Percentiles rank a stretch among this genome's conserved stretches.
These are phyloP conservation scores for Quaeritorhiza haematococci DNA, from an alignment of 371 early-diverging fungal species.

Conservation along the genomic window DNA sequence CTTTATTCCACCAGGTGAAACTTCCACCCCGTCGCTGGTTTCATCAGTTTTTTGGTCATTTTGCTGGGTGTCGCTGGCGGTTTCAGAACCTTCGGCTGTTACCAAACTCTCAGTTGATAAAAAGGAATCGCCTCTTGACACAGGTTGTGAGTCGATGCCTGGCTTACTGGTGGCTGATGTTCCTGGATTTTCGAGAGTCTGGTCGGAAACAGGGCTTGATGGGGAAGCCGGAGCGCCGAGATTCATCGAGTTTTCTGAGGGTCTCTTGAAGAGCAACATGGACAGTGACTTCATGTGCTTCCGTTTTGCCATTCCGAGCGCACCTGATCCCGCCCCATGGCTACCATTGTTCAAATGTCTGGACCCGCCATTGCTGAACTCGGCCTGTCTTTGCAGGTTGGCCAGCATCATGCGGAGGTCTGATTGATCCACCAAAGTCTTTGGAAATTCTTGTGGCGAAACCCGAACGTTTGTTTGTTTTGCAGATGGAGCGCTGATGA, in stretches of 20 bases:
- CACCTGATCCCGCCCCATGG: too few species aligned
- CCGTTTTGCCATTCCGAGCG: slow-evolving; percentile 1
- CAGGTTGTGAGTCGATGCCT: neutral
- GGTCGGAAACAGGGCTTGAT: too few species aligned
- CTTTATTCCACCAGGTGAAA: too few species aligned
- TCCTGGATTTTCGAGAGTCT: too few species aligned
- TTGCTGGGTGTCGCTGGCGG: too few species aligned
- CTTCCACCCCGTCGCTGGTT: too few species aligned
- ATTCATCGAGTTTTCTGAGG: neutral
- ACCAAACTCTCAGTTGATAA: too few species aligned
- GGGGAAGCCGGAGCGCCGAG: neutral
- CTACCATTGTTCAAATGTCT: too few species aligned
- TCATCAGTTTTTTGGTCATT: too few species aligned
- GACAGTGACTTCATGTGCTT: slow-evolving; percentile 22
- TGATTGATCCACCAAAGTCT: slow-evolving; percentile 25
- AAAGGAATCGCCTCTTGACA: neutral
- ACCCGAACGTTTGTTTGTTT: slow-evolving; percentile 13
- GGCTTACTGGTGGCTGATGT: neutral
- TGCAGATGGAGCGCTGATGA: slow-evolving; percentile 20
- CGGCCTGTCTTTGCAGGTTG: neutral
- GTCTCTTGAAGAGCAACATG: slow-evolving; percentile 20
- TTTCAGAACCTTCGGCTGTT: too few species aligned
- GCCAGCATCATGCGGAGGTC: slow-evolving; percentile 7
- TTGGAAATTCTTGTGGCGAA: slow-evolving; percentile 26
- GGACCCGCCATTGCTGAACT: too few species aligned